Evolutionary conservation across 1,284 basidiomycete genomes (phyloP).

Genomic region (Tilletia indica): DNA sequence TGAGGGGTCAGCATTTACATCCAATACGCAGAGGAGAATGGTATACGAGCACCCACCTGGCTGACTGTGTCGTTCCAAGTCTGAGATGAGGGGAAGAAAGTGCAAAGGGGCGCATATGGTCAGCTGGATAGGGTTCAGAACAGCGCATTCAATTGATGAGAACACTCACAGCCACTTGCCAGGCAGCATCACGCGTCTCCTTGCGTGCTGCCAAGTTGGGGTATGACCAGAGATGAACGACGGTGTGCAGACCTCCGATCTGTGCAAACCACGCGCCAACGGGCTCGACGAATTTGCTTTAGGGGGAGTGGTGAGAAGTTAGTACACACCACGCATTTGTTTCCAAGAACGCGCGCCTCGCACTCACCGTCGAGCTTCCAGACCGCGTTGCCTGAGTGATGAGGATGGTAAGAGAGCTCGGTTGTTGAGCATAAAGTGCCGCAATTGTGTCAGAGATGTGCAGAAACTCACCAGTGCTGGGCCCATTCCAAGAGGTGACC

Average conservation of each 20-base stretch:
- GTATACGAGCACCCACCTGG: constrained; percentile 22
- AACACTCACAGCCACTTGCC: constrained; percentile 45
- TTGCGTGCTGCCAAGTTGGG: constrained; percentile 51
- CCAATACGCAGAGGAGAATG: too few species aligned
- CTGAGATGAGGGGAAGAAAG: constrained; percentile 1
- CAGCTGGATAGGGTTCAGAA: neutral
- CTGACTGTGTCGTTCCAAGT: constrained; percentile 53
- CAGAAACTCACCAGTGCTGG: constrained; percentile 38
- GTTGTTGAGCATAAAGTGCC: neutral
- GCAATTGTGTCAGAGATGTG: neutral
- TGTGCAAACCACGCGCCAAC: constrained; percentile 54
- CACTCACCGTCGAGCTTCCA: constrained; percentile 41
- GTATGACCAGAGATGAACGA: constrained; percentile 54
- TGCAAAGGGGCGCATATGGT: neutral
- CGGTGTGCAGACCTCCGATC: constrained; percentile 51
- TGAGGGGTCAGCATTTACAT: too few species aligned
- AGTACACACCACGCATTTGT: neutral
- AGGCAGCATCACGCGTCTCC: constrained; percentile 48
- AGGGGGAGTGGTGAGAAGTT: neutral
- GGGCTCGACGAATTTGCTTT: constrained; percentile 45
- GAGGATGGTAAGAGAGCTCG: too few species aligned
- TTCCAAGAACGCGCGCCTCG: too few species aligned
- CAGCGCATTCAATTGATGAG: neutral
- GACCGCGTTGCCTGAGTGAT: constrained; percentile 34
- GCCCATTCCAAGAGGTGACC: constrained; percentile 53